Conservation (phyloP, 768 basidiomycete species). For the Paxillus rubicundulus region DNA sequence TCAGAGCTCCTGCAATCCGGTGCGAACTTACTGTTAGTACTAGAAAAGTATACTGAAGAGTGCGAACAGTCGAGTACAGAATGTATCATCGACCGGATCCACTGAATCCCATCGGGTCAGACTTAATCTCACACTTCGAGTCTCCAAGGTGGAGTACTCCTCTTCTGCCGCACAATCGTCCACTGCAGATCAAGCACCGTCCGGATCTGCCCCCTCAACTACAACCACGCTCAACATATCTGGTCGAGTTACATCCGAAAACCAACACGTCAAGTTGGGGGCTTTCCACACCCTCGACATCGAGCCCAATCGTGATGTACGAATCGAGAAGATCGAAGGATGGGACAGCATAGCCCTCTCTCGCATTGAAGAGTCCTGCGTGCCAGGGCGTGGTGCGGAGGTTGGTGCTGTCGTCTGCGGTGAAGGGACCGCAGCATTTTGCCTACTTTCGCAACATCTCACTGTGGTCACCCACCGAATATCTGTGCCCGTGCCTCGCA, state of each 20-base stretch:
- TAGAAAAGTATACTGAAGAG: conserved; percentile 6
- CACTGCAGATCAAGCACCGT: conserved; percentile 40
- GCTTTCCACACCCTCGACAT: conserved; percentile 94
- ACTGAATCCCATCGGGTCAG: conserved; percentile 88
- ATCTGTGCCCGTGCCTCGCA: conserved; percentile 85
- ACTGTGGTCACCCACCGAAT: conserved; percentile 90
- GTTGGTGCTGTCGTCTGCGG: conserved; percentile 95
- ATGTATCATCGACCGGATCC: conserved; percentile 88
- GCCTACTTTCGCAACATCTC: conserved; percentile 95
- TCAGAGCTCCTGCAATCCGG: conserved; percentile 85
- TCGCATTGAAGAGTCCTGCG: conserved; percentile 82
- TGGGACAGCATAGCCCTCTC: conserved; percentile 91
- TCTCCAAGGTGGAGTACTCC: conserved; percentile 78
- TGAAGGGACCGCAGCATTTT: conserved; percentile 93
- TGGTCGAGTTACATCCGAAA: conserved; percentile 84
- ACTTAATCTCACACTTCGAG: conserved; percentile 79
- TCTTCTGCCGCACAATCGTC: conserved; percentile 57
- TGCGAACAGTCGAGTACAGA: conserved; percentile 73
- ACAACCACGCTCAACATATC: conserved; percentile 77
- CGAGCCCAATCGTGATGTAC: conserved; percentile 86
- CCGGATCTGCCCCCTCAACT: conserved; percentile 27
- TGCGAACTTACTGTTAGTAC: conserved; percentile 29
- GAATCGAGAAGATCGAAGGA: conserved; percentile 80
- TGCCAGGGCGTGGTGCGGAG: conserved; percentile 94
- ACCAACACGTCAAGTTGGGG: conserved; percentile 85